Percentiles rank a stretch among this genome's conserved stretches.
Conservation (phyloP, 306 rosid species). For the Adenanthera pavonina region DNA sequence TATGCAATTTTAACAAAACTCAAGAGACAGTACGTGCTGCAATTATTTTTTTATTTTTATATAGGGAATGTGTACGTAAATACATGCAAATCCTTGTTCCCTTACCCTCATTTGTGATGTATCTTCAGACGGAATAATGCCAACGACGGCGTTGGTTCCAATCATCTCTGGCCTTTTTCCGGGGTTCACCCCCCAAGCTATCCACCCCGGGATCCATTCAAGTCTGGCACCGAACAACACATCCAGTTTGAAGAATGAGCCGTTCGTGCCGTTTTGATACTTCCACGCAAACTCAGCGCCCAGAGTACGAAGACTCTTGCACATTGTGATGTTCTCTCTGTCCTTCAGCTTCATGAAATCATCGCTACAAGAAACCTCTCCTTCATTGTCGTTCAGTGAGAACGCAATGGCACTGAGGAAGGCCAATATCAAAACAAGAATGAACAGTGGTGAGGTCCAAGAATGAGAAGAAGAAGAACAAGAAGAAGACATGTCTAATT, state of each 20-base stretch:
- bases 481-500: constrained; percentile 35
- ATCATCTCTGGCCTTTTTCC: constrained; percentile 61
- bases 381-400: not conserved
- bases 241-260: constrained; percentile 31
- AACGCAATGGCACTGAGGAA: constrained; percentile 30
- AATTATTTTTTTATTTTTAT: too few relatives aligned
- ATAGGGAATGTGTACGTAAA: too few relatives aligned
- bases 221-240: constrained; percentile 53
- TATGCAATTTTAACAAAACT: not conserved
- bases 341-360: not conserved
- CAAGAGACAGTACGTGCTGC: not conserved
- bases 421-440: constrained; percentile 30
- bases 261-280: not conserved
- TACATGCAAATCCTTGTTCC: too few relatives aligned
- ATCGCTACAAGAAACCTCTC: not conserved
- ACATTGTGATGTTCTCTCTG: constrained; percentile 23
- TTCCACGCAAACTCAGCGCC: constrained; percentile 75
- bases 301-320: constrained; percentile 63
- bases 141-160: constrained; percentile 79
- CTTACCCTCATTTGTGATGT: not conserved
- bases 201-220: constrained; percentile 34
- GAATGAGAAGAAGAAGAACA: not conserved
- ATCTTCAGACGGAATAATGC: constrained; percentile 16
- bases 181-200: constrained; percentile 89
- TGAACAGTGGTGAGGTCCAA: not conserved